phyloP scores from a whole-genome alignment of 805 yeast species.

The Alloascoidea hylecoeti region DNA sequence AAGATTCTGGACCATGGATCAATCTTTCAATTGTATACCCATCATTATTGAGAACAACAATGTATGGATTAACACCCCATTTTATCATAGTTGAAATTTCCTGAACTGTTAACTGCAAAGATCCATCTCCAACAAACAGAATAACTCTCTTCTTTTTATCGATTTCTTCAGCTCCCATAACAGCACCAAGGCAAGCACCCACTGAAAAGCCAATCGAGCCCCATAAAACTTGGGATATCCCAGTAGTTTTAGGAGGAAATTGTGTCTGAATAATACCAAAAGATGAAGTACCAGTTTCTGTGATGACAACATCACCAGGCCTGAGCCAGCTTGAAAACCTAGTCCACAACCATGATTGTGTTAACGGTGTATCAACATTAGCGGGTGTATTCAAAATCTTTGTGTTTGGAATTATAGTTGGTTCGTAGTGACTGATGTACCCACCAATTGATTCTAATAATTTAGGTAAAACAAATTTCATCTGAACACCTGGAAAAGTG shows the following conservation, averaged over 20 bases:
- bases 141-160: constrained; percentile 33
- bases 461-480: constrained; percentile 26
- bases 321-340: constrained; percentile 35
- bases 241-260: constrained; percentile 34
- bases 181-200: constrained; percentile 52
- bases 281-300: constrained; percentile 56
- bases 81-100: constrained; percentile 46
- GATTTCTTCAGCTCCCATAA: constrained; percentile 38
- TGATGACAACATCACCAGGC: constrained; percentile 42
- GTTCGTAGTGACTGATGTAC: too few relatives aligned
- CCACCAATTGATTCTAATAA: too few relatives aligned
- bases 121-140: constrained; percentile 55
- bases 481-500: constrained; percentile 35
- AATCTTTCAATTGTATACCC: constrained; percentile 57
- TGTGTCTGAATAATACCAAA: constrained; percentile 43
- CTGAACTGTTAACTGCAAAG: constrained; percentile 52
- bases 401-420: constrained; percentile 41
- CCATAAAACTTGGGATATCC: constrained; percentile 50
- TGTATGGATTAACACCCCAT: constrained; percentile 39
- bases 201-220: constrained; percentile 54
- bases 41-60: constrained; percentile 46
- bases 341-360: constrained; percentile 35
- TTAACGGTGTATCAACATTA: constrained; percentile 25
- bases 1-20: constrained; percentile 38
- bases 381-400: constrained; percentile 33